These are phyloP conservation scores for Candida coquimbonensis DNA, from an alignment of 805 yeast species.

Conservation along the genomic window DNA sequence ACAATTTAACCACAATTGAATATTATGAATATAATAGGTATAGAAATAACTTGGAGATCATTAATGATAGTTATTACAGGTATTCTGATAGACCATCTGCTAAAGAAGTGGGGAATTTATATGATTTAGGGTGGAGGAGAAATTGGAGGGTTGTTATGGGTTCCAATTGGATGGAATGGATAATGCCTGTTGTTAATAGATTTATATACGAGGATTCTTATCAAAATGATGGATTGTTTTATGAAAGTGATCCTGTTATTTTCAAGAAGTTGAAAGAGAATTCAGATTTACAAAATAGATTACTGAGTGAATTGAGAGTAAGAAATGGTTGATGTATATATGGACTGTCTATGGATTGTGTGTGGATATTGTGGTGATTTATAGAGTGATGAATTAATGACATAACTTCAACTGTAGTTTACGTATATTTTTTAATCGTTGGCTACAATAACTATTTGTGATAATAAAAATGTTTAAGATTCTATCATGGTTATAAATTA, in stretches of 20 bases:
- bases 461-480: too few relatives aligned
- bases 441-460: too few relatives aligned
- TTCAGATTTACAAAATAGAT: conserved; percentile 37
- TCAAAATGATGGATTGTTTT: conserved; percentile 44
- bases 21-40: conserved; percentile 49
- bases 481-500: too few relatives aligned
- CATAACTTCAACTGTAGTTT: too few relatives aligned
- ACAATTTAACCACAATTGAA: conserved; percentile 80
- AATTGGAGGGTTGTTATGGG: conserved; percentile 83
- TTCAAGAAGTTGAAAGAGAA: conserved; percentile 34
- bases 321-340: too few relatives aligned
- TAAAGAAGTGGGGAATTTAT: conserved; percentile 54
- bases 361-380: too few relatives aligned
- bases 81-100: conserved; percentile 37
- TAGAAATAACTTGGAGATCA: conserved; percentile 30
- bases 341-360: too few relatives aligned
- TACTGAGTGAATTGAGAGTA: conserved; percentile 5
- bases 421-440: too few relatives aligned
- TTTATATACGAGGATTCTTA: conserved; percentile 22
- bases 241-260: conserved; percentile 37
- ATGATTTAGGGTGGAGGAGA: conserved; percentile 55
- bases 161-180: conserved; percentile 53
- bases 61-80: conserved; percentile 29
- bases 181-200: conserved; percentile 46
- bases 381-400: too few relatives aligned